phyloP scores from a whole-genome alignment of 768 basidiomycete genomes.

The Boletales sp. region DNA sequence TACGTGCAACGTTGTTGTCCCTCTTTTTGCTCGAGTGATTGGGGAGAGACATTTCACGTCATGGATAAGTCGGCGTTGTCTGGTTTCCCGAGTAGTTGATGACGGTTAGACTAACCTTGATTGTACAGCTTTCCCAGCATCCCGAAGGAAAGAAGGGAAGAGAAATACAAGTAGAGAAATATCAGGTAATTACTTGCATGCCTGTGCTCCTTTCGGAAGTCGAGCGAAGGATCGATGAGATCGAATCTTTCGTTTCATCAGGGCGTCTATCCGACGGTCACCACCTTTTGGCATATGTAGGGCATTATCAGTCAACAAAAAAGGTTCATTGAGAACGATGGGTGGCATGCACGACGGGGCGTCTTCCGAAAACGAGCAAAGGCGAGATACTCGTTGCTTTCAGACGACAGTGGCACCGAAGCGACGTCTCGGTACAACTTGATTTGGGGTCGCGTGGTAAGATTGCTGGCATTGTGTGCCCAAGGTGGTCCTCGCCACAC shows the following conservation, averaged over 20 bases:
- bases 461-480: too few relatives aligned
- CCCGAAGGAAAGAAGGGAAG: too few relatives aligned
- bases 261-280: neutral
- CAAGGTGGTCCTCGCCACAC: too few relatives aligned
- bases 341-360: neutral
- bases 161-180: too few relatives aligned
- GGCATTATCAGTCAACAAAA: slow-evolving; percentile 3
- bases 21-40: neutral
- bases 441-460: too few relatives aligned
- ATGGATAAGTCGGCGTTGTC: slow-evolving; percentile 24
- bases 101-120: slow-evolving; percentile 10
- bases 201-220: neutral
- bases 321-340: too few relatives aligned
- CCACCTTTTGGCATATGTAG: neutral
- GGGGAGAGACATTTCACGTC: slow-evolving; percentile 11
- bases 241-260: neutral
- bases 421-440: neutral
- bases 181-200: too few relatives aligned
- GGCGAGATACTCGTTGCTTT: neutral
- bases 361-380: neutral
- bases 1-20: slow-evolving; percentile 10
- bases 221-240: neutral
- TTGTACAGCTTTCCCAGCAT: neutral
- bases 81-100: slow-evolving; percentile 14
- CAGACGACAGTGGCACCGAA: neutral